Evolutionary conservation across 306 rosid genomes (phyloP), one percentile per base, ranked within the genome.

Genomic region (Cucurbita ficifolia): DNA sequence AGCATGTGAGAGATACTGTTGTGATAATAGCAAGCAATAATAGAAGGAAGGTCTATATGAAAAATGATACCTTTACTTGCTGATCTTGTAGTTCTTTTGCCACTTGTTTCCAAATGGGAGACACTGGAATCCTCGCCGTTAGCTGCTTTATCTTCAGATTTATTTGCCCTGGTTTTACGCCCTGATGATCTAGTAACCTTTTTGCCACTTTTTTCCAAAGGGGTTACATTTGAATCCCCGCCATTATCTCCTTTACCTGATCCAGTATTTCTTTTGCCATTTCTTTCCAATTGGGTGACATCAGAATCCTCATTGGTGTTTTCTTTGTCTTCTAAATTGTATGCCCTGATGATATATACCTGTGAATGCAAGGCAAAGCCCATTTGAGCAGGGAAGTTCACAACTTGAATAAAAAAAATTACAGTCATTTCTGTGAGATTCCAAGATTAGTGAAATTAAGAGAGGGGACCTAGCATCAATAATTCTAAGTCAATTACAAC

Each of bases 311-410:
- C 56, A 11, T 57, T 16, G 39, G 29, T 58, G 16, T 74, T 39
- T 57, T 21, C 70, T 29, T 10, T 46, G 43, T 33, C 72, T 61
- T 35, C 59, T 3, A n/a, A 19, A 50, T 75, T 50, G 40, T 61
- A 75, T 49, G 78, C 61, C 52, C 78, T 60, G 78, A 75, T 75
- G 57, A 75, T 75, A 36, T 75, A 75, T 61, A 75, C 72, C 78
- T 75, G n/a, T n/a, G 56, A 57, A 61, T 46, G 6, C 33, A 33
- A 54, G 38, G 53, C 8, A n/a, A 10, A 49, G 59, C 0, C 16
- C 57, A 29, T 45, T 43, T 6, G 17, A 67, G 72, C 54, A 45
- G 36, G 55, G 73, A 46, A 12, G 73, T 46, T 46, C 2, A 45
- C 12, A 7, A 21, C 12, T 43, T 46, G 42, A 21, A 46, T 2